phyloP scores from a whole-genome alignment of 2,329 filamentous ascomycete species.

The Fusarium denticulatum region DNA sequence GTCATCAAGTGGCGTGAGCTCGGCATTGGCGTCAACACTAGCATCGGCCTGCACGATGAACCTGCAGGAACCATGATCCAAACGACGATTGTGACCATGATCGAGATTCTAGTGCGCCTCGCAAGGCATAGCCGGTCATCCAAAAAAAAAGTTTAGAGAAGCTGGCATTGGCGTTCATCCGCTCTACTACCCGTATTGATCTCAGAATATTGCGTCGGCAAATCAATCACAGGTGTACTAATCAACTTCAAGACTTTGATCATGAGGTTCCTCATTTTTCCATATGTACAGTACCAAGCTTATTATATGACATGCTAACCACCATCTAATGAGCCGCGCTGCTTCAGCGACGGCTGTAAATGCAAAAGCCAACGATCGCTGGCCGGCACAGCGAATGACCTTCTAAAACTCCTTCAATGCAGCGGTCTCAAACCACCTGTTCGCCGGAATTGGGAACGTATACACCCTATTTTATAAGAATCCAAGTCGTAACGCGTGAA shows the following conservation, averaged over 20 bases:
- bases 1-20: not conserved
- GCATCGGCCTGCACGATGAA: constrained; percentile 10
- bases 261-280: constrained; percentile 9
- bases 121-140: not conserved
- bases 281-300: constrained; percentile 26
- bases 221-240: not conserved
- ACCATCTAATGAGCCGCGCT: constrained; percentile 12
- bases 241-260: not conserved
- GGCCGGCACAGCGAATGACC: constrained; percentile 6
- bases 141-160: not conserved
- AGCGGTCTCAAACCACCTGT: not conserved
- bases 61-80: not conserved
- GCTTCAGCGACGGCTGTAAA: not conserved
- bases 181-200: not conserved
- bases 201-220: too few species aligned
- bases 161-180: not conserved
- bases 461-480: constrained; percentile 25
- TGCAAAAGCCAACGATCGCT: constrained; percentile 4
- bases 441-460: not conserved
- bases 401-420: constrained; percentile 21
- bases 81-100: not conserved
- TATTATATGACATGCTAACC: constrained; percentile 28
- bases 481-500: constrained; percentile 35
- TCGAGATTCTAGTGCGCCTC: not conserved
- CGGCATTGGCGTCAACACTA: not conserved